phyloP scores from a whole-genome alignment of 352 stramenopile genomes.

The Globisporangium nodosum region DNA sequence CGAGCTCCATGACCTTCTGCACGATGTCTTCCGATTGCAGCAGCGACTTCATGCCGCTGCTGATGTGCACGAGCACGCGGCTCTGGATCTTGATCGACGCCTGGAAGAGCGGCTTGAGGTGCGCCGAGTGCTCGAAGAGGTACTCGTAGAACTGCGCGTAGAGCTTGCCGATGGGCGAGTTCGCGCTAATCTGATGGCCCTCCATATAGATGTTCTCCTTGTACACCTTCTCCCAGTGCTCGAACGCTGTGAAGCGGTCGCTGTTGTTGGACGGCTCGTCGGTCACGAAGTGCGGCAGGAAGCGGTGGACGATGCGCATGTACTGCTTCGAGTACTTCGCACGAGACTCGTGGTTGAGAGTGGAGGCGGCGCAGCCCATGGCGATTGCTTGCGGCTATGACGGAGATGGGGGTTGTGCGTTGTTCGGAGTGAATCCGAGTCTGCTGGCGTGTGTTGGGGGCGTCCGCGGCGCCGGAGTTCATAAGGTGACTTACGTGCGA shows the following conservation, averaged over 20 bases:
- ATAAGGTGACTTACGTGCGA: too few species aligned
- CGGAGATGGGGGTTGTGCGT: not conserved
- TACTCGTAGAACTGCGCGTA: conserved; percentile 69
- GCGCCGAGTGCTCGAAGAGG: conserved; percentile 47
- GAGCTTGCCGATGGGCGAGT: conserved; percentile 42
- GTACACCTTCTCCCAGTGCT: conserved; percentile 59
- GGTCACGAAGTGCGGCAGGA: conserved; percentile 52
- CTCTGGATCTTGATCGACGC: conserved; percentile 52
- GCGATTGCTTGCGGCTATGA: not conserved
- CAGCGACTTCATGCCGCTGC: conserved; percentile 54
- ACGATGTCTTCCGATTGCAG: conserved; percentile 49
- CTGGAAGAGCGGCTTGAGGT: conserved; percentile 63
- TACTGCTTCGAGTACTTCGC: conserved; percentile 62
- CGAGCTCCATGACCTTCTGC: conserved; percentile 49
- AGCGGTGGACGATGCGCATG: conserved; percentile 54
- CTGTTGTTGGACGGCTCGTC: conserved; percentile 43
- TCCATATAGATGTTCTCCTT: conserved; percentile 68
- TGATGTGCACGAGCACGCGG: conserved; percentile 61
- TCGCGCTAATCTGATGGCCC: conserved; percentile 29
- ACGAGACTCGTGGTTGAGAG: conserved; percentile 5
- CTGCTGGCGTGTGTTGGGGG: not conserved
- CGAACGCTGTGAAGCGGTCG: conserved; percentile 45
- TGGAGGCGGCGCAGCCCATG: conserved; percentile 35
- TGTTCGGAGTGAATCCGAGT: not conserved
- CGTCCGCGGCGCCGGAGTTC: too few species aligned